Evolutionary conservation across 768 basidiomycete genomes (phyloP), one percentile per base, ranked within the genome.

Genomic region (Leccinum variicolor): DNA sequence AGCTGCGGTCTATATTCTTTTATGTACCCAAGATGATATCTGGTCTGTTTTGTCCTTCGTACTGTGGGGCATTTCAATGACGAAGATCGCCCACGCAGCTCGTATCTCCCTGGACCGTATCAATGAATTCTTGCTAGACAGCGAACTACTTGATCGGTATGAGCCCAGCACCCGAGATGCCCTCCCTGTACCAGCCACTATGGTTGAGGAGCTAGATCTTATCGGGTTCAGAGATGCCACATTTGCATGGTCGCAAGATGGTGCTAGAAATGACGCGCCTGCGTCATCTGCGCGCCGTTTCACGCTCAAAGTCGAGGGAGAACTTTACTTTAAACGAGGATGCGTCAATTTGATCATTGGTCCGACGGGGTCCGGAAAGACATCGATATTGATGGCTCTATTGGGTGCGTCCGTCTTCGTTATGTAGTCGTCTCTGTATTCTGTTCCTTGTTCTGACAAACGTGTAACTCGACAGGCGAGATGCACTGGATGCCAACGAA

Each of bases 31-130:
- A 14, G 25, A 36, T 55, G 3, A 13, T 55, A 36, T 36, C 54
- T 5, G 54, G 54, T 55, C 26, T 14, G 54, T 55, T 6, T 36
- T 19, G 3, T 28, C 28, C 31, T 21, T 34, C 14, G 14, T 26
- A 6, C 13, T 19, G 11, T 10, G 10, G 14, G 5, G 14, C 6
- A 21, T 28, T 26, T 15, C 15, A 25, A 28, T 36, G 9, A 21
- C n/a, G 2, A 17, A 19, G 21, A 28, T n/a, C 2, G 15, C 21
- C 8, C 33, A 28, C 28, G 7, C 11, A 55, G 54, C 48, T 15
- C 54, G 54, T 11, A 23, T 55, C 17, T 55, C 54, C n/a, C 49
- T 55, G 21, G 48, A 55, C n/a, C 54, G 54, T 25, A 55, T 55
- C 23, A 52, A 51, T 9, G 54, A 55, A 3, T 55, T 55, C 25